phyloP scores from a whole-genome alignment of 768 basidiomycete species.

The Lactarius indigo region DNA sequence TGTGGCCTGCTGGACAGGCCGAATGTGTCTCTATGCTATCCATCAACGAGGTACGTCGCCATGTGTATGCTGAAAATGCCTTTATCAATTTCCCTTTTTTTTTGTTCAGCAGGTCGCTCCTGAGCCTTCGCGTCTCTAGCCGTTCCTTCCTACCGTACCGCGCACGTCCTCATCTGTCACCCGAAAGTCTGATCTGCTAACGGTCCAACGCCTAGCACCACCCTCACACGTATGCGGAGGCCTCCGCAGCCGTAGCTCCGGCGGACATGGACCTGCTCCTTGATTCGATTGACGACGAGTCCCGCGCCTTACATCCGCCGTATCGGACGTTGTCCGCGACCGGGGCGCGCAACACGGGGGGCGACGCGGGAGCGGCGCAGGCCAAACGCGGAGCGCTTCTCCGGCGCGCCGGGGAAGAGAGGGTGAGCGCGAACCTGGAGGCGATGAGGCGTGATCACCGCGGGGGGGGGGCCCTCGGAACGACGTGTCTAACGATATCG shows the following conservation, averaged over 20 bases:
- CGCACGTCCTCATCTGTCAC: constrained; percentile 34
- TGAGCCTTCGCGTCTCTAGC: constrained; percentile 29
- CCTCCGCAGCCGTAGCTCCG: background rate
- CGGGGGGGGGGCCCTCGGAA: constrained; percentile 45
- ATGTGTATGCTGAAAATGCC: background rate
- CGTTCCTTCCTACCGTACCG: constrained; percentile 53
- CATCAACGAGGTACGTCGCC: constrained; percentile 49
- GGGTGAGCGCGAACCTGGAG: constrained; percentile 68
- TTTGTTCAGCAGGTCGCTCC: constrained; percentile 49
- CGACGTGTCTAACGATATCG: constrained; percentile 50
- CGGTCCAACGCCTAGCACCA: constrained; percentile 40
- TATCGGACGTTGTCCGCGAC: constrained; percentile 1
- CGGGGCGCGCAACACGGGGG: constrained; percentile 4
- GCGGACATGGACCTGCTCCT: constrained; percentile 11
- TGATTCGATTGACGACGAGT: background rate
- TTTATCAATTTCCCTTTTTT: background rate
- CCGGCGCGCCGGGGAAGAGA: constrained; percentile 59
- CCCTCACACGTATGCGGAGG: constrained; percentile 24
- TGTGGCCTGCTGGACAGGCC: constrained; percentile 51
- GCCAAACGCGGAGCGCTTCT: constrained; percentile 76
- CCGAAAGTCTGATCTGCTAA: constrained; percentile 9
- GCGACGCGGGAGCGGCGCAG: constrained; percentile 24
- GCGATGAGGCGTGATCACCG: constrained; percentile 52
- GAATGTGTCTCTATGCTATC: constrained; percentile 47
- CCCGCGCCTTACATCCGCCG: constrained; percentile 33